phyloP scores from a whole-genome alignment of 768 basidiomycete genomes.

The Hydnomerulius pinastri region DNA sequence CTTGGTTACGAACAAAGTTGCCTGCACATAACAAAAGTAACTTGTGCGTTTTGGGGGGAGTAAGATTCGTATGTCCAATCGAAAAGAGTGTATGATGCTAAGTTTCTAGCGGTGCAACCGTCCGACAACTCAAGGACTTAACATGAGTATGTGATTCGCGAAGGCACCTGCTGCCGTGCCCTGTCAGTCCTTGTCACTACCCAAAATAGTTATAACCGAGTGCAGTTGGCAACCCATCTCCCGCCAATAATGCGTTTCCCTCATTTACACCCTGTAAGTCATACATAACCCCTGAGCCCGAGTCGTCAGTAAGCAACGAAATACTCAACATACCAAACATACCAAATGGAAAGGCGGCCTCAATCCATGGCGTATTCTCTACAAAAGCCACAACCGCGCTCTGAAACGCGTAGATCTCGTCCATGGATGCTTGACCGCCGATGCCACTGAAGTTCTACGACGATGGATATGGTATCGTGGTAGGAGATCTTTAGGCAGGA shows the following conservation, averaged over 20 bases:
- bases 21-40: too few species aligned
- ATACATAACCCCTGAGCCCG: slow-evolving; percentile 50
- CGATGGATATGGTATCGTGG: background rate
- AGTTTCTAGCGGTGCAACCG: too few species aligned
- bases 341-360: slow-evolving; percentile 65
- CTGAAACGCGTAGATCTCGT: slow-evolving; percentile 53
- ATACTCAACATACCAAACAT: slow-evolving; percentile 20
- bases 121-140: too few species aligned
- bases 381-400: slow-evolving; percentile 43
- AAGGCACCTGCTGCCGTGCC: too few species aligned
- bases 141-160: too few species aligned
- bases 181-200: too few species aligned
- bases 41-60: too few species aligned
- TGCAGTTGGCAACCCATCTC: slow-evolving; percentile 47
- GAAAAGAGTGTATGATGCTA: too few species aligned
- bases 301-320: background rate
- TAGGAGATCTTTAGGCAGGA: too few species aligned
- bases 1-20: too few species aligned
- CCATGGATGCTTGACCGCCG: slow-evolving; percentile 40
- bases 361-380: slow-evolving; percentile 40
- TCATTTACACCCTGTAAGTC: slow-evolving; percentile 58
- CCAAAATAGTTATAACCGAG: slow-evolving; percentile 59
- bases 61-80: too few species aligned
- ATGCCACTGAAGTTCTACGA: slow-evolving; percentile 54
- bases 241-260: slow-evolving; percentile 52